Evolutionary conservation across 257 asterid species (phyloP).

Genomic region (Nicotiana otophora): DNA sequence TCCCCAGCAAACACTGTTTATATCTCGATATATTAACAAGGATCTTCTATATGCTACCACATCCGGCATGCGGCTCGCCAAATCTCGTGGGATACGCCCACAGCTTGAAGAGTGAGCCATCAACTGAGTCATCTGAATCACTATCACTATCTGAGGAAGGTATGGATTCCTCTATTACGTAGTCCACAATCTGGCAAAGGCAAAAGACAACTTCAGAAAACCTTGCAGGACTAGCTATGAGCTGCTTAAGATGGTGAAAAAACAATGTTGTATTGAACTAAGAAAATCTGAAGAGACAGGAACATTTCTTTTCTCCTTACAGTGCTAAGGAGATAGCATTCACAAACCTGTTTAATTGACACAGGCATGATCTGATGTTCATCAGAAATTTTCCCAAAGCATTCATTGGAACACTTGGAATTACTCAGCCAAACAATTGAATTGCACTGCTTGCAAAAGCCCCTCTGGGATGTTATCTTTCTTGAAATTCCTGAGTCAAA

Average conservation of each 20-base stretch:
- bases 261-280: background rate
- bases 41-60: background rate
- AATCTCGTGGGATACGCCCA: conserved; percentile 59
- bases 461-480: conserved; percentile 46
- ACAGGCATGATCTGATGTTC: conserved; percentile 39
- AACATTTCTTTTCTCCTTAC: background rate
- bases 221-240: background rate
- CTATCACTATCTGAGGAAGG: conserved; percentile 55
- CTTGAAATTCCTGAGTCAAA: conserved; percentile 35
- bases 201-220: conserved; percentile 10
- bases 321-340: background rate
- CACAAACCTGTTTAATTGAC: conserved; percentile 50
- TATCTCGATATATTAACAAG: background rate
- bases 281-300: background rate
- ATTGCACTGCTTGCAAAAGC: conserved; percentile 53
- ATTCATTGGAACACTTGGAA: conserved; percentile 35
- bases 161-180: conserved; percentile 30
- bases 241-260: background rate
- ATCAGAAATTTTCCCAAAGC: conserved; percentile 9
- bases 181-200: conserved; percentile 51
- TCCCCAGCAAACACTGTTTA: background rate
- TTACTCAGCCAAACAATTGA: conserved; percentile 59
- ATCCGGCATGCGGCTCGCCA: background rate
- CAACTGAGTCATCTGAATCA: conserved; percentile 56
- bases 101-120: conserved; percentile 28